These are phyloP conservation scores for Digitaria exilis DNA, from an alignment of 202 grass and related monocot genomes.

Conservation along the genomic window DNA sequence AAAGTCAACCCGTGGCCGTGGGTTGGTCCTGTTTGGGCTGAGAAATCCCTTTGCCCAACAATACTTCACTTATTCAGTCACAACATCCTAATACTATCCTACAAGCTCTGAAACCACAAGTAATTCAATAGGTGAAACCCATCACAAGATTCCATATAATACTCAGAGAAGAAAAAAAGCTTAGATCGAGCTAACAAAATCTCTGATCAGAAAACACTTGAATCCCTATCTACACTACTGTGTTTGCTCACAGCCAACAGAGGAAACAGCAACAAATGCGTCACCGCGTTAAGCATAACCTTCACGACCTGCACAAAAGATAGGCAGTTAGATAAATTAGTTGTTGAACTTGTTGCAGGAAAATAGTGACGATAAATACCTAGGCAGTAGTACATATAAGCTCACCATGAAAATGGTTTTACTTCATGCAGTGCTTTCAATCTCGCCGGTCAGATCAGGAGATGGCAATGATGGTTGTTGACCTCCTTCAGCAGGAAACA, in stretches of 20 bases:
- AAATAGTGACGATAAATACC: background rate
- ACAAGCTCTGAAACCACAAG: background rate
- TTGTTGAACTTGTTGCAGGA: background rate
- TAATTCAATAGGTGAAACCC: background rate
- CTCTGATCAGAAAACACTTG: background rate
- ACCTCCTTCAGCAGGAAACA: background rate
- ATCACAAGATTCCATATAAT: background rate
- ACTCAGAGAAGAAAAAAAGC: background rate
- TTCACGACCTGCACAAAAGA: background rate
- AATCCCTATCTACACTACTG: background rate
- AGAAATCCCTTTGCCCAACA: background rate
- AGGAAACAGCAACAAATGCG: background rate
- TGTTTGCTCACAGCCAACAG: conserved; percentile 13
- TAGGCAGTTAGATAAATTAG: background rate
- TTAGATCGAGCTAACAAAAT: background rate
- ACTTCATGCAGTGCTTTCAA: background rate
- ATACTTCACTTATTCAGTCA: background rate
- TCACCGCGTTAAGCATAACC: background rate
- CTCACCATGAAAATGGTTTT: background rate
- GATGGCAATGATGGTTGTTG: background rate
- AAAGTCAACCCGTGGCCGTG: background rate
- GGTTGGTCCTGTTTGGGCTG: background rate
- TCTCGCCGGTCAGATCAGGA: background rate
- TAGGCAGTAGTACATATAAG: background rate
- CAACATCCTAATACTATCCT: background rate